phyloP scores from a whole-genome alignment of 495 filamentous ascomycete species.

The Jackrogersella minutella region DNA sequence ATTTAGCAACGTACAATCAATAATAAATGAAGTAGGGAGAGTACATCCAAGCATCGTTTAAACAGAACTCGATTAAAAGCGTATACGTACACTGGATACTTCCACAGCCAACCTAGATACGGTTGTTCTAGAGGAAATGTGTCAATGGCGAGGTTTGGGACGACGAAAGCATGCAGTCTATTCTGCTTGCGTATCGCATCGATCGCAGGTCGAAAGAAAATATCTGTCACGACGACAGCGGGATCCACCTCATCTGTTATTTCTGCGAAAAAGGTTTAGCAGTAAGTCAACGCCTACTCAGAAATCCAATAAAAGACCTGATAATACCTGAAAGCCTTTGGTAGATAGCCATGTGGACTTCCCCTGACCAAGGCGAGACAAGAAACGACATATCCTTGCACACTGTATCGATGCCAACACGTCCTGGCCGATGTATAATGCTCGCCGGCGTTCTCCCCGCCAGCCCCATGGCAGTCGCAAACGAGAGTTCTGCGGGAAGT shows the following conservation, averaged over 20 bases:
- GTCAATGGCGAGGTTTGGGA: constrained; percentile 51
- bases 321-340: constrained; percentile 50
- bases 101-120: constrained; percentile 42
- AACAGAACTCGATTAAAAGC: background rate
- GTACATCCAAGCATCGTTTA: background rate
- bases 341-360: constrained; percentile 53
- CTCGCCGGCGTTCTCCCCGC: background rate
- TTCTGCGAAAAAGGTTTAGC: background rate
- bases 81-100: constrained; percentile 39
- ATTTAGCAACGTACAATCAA: background rate
- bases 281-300: background rate
- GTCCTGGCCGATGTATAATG: constrained; percentile 20
- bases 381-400: constrained; percentile 24
- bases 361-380: constrained; percentile 50
- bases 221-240: constrained; percentile 54
- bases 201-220: constrained; percentile 55
- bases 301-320: background rate
- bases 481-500: constrained; percentile 20
- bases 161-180: constrained; percentile 44
- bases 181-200: constrained; percentile 50
- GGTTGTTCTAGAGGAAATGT: constrained; percentile 53
- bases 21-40: background rate
- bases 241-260: constrained; percentile 46
- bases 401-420: background rate
- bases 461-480: background rate